A percentile compares a stretch with the other conserved stretches of the same genome.
Conservation (phyloP, 805 yeast species). For the Kluyveromyces nonfermentans region DNA sequence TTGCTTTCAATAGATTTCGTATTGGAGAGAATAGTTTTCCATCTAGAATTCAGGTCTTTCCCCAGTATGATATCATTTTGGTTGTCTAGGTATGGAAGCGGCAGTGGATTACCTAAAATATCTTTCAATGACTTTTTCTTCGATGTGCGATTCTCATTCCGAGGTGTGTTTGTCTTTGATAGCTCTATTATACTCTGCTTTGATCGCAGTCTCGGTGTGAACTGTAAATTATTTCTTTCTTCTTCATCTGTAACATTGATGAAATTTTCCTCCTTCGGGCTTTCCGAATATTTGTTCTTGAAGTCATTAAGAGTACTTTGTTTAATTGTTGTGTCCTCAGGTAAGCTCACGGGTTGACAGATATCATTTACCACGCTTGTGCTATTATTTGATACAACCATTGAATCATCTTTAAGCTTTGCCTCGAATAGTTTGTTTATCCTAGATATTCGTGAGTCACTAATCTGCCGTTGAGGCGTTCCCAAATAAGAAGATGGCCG, state of each 20-base stretch:
- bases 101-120: constrained; percentile 32
- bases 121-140: constrained; percentile 7
- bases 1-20: not conserved
- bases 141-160: not conserved
- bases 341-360: not conserved
- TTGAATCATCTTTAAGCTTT: constrained; percentile 12
- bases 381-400: constrained; percentile 17
- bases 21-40: constrained; percentile 6
- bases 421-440: constrained; percentile 19
- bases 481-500: not conserved
- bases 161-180: not conserved
- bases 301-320: not conserved
- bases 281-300: constrained; percentile 1
- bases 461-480: constrained; percentile 4
- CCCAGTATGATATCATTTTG: not conserved
- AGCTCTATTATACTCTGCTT: constrained; percentile 11
- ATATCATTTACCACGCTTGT: constrained; percentile 11
- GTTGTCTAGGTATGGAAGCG: constrained; percentile 28
- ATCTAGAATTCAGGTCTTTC: constrained; percentile 4
- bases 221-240: constrained; percentile 26
- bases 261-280: constrained; percentile 3
- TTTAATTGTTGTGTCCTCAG: not conserved
- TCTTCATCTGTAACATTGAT: constrained; percentile 9
- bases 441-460: constrained; percentile 18
- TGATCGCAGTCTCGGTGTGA: constrained; percentile 19